Percentiles rank a stretch among this genome's conserved stretches.
phyloP scores from a whole-genome alignment of 2,329 filamentous ascomycete species.

The Monilinia aucupariae region DNA sequence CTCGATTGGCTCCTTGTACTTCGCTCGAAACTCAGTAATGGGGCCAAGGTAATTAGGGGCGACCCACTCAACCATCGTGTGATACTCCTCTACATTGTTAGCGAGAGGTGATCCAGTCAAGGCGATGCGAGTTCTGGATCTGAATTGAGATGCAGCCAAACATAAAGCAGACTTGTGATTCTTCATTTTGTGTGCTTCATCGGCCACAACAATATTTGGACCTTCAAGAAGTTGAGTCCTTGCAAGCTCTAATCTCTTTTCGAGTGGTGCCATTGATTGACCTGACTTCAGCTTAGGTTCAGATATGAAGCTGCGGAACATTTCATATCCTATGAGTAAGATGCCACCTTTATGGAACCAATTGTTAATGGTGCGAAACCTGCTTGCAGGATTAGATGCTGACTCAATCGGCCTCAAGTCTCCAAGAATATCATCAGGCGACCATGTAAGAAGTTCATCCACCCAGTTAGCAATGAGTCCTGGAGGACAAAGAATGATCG shows the following conservation, averaged over 20 bases:
- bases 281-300: constrained; percentile 36
- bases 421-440: constrained; percentile 51
- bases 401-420: constrained; percentile 51
- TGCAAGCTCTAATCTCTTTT: background rate
- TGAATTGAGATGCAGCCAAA: constrained; percentile 52
- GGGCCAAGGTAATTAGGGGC: constrained; percentile 72
- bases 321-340: constrained; percentile 68
- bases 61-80: constrained; percentile 82
- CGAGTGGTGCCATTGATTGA: background rate
- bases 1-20: constrained; percentile 70
- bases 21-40: constrained; percentile 58
- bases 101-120: constrained; percentile 82
- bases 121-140: constrained; percentile 67
- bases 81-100: constrained; percentile 81
- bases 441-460: constrained; percentile 71
- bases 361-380: constrained; percentile 43
- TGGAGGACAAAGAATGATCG: constrained; percentile 71
- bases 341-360: constrained; percentile 67
- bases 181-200: constrained; percentile 80
- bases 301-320: constrained; percentile 50
- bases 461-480: constrained; percentile 75
- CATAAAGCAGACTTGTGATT: constrained; percentile 52
- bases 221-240: constrained; percentile 48
- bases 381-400: constrained; percentile 34
- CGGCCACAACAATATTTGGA: constrained; percentile 71